These are phyloP conservation scores for Phanerochaete carnosa DNA, from an alignment of 768 basidiomycete genomes.

Conservation along the genomic window DNA sequence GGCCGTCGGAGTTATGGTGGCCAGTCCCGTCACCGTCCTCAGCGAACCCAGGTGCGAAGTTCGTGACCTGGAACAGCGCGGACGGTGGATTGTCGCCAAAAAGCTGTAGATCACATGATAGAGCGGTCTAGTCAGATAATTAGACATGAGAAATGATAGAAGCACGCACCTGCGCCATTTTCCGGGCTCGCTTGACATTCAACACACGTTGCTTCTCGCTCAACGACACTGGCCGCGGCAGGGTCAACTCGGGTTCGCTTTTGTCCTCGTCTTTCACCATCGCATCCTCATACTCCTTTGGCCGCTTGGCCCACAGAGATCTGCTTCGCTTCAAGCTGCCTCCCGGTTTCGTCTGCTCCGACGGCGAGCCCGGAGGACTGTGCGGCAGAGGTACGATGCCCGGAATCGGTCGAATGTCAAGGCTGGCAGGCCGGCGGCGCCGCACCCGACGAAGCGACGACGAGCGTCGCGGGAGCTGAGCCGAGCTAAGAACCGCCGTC, in stretches of 20 bases:
- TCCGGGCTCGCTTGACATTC: constrained; percentile 45
- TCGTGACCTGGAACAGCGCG: constrained; percentile 36
- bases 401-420: background rate
- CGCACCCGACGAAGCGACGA: constrained; percentile 4
- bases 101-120: constrained; percentile 29
- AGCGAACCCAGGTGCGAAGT: constrained; percentile 12
- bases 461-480: constrained; percentile 1
- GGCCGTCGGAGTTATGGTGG: constrained; percentile 6
- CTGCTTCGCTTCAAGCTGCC: constrained; percentile 24
- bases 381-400: background rate
- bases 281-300: constrained; percentile 1
- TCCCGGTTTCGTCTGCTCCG: background rate
- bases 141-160: background rate
- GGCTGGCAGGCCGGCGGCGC: background rate
- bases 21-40: constrained; percentile 13
- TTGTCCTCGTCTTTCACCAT: background rate
- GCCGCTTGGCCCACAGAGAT: constrained; percentile 27
- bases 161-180: constrained; percentile 45
- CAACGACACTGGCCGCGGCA: constrained; percentile 1
- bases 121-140: background rate
- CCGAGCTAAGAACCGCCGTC: background rate
- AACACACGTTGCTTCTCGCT: constrained; percentile 35
- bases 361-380: background rate
- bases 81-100: constrained; percentile 49
- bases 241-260: background rate